Evolutionary conservation across 2,329 filamentous ascomycete genomes (phyloP).

Genomic region (Stemphylium vesicarium): DNA sequence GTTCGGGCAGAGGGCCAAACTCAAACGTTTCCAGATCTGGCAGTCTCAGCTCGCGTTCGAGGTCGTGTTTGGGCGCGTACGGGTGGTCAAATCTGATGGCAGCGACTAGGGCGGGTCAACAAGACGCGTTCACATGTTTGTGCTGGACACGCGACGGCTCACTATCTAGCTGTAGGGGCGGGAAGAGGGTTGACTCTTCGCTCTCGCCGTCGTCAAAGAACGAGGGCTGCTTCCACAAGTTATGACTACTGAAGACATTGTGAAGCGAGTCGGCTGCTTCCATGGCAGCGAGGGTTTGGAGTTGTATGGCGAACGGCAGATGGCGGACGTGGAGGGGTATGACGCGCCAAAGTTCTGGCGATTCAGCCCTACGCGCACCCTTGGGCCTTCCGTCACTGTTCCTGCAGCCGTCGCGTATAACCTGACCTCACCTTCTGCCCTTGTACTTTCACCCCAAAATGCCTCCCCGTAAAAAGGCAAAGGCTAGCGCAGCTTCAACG

Average conservation of each 20-base stretch:
- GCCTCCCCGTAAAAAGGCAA: slow-evolving; percentile 74
- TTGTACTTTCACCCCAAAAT: no score
- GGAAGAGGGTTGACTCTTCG: slow-evolving; percentile 39
- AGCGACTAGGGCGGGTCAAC: slow-evolving; percentile 36
- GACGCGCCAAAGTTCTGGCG: slow-evolving; percentile 36
- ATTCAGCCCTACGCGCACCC: slow-evolving; percentile 37
- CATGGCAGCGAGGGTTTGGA: slow-evolving; percentile 18
- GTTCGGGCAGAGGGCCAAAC: slow-evolving; percentile 48
- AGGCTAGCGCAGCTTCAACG: slow-evolving; percentile 64
- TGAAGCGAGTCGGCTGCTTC: slow-evolving; percentile 53
- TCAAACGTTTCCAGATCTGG: slow-evolving; percentile 50
- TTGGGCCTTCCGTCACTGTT: slow-evolving; percentile 17
- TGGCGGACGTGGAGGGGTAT: slow-evolving; percentile 30
- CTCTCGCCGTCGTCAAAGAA: slow-evolving; percentile 43
- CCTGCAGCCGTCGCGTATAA: slow-evolving; percentile 16
- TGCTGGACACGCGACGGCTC: slow-evolving; percentile 34
- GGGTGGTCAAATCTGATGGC: slow-evolving; percentile 49
- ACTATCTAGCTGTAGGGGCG: slow-evolving; percentile 46
- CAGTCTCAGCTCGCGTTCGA: slow-evolving; percentile 45
- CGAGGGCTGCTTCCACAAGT: slow-evolving; percentile 64
- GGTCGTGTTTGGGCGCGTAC: slow-evolving; percentile 45
- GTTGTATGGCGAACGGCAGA: neutral
- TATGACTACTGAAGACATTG: slow-evolving; percentile 68
- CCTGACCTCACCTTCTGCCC: neutral
- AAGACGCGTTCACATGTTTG: slow-evolving; percentile 24